A percentile compares a stretch with the other conserved stretches of the same genome.
Evolutionary conservation across 352 stramenopile genomes (phyloP).

Genomic region (Halophytophthora polymorphica): DNA sequence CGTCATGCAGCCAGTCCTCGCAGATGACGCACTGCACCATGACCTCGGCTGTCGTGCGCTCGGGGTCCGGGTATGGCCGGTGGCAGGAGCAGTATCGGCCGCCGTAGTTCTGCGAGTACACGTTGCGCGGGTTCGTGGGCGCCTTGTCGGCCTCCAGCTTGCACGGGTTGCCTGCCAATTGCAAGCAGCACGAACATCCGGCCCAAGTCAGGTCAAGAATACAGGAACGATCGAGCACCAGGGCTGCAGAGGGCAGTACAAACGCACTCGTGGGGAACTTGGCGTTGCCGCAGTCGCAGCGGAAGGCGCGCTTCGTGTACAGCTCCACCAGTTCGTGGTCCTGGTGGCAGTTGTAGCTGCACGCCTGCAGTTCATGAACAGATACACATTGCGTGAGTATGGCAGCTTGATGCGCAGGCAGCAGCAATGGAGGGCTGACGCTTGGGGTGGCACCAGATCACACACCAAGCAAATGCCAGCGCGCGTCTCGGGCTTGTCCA

Average conservation of each 20-base stretch:
- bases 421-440: background rate
- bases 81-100: constrained; percentile 70
- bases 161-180: constrained; percentile 35
- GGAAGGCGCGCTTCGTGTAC: constrained; percentile 77
- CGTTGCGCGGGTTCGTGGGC: constrained; percentile 46
- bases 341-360: constrained; percentile 70
- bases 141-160: constrained; percentile 55
- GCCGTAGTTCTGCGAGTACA: constrained; percentile 72
- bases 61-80: constrained; percentile 70
- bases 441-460: background rate
- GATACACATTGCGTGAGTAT: background rate
- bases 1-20: constrained; percentile 78
- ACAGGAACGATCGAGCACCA: background rate
- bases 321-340: constrained; percentile 77
- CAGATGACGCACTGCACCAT: constrained; percentile 81
- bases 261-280: constrained; percentile 43
- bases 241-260: background rate
- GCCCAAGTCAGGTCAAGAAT: background rate
- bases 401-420: background rate
- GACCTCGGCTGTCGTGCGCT: constrained; percentile 56
- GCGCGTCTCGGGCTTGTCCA: constrained; percentile 25
- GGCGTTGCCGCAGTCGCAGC: constrained; percentile 70
- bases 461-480: constrained; percentile 57
- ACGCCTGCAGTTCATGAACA: constrained; percentile 25
- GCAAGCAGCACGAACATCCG: background rate